Evolutionary conservation across 176 grass and related monocot species (phyloP), one percentile per base, ranked within the genome.

Genomic region (Triticum turgidum): DNA sequence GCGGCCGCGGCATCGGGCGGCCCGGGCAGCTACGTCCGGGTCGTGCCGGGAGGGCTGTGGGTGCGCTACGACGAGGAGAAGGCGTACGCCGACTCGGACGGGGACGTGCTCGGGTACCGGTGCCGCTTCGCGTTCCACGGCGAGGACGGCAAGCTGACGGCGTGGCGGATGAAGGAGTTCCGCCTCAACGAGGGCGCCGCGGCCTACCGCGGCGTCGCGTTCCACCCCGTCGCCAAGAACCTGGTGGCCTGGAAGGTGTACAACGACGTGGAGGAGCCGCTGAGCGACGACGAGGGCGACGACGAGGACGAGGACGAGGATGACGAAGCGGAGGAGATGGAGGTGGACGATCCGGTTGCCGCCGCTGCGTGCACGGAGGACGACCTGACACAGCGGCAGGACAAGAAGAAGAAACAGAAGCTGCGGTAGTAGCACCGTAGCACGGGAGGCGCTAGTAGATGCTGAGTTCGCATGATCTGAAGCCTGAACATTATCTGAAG

Each of bases 121-220:
- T 17, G 17, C 67, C 63, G 27, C 21, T 51, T 74, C 56, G 78
- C 68, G 38, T 87, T 74, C 85, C 62, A 74, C 78, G 12, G 33
- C 27, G 5, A 13, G 72, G 42, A 75, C 22, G 42, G 13, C 68
- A 38, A 22, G 78, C 41, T 20, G 68, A 87, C 58, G 39, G 20
- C 29, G 34, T 87, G 77, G 85, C 54, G 56, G 27, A 49, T 65
- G 85, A 81, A 80, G 68, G 85, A 86, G 77, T 37, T 22, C 77
- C 49, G 65, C 17, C 67, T 86, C 35, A 61, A 80, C 52, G 76
- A 73, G 85, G 18, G 37, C 64, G 65, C 37, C 3, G 35, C 77
- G 35, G 5, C 56, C 73, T 86, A 73, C 76, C 84, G 65, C 84
- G 56, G 77, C 8, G 58, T 27, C 3, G 25, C 5, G 77, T 81